Evolutionary conservation across 352 stramenopile genomes (phyloP), one percentile per base, ranked within the genome.

Genomic region (Pythium sukuiense): DNA sequence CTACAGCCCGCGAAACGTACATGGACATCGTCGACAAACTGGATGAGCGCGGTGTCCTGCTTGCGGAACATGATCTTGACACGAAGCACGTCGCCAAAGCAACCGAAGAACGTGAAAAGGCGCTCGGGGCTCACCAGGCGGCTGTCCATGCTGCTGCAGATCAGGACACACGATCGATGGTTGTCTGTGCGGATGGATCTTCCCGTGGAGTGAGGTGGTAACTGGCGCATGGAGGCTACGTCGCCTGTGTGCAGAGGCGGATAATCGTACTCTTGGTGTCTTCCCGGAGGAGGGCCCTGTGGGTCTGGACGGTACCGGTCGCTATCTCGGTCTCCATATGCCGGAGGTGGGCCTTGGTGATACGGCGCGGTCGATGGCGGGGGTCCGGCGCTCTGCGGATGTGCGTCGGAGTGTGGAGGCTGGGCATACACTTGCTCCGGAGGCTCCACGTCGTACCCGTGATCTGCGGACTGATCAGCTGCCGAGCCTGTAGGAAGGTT

Each of bases 21-120:
- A 65, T 94, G 86, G 37, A 74, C 67, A 57, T 92, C 86, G 66
- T 89, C 77, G 14, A 77, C 76, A 35, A 94, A 94, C 66, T 94
- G 86, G 49, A 94, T 87, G 20, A 94, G 68, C 41, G 84, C 84
- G 0, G 86, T 92, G 72, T 91, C 86, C 43, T 87, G 82, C 63
- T 94, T 94, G 32, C 83, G 80, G 62, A 92, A 94, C 86, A 94
- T 94, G 67, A 94, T 87, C 63, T 94, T 94, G 62, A 94, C 80
- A 29, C 86, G 86, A 59, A 92, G 59, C 20, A 94, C 86, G 45
- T 94, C 86, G 26, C 86, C 86, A 72, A 90, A 94, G 67, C 86
- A 94, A 14, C 86, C 83, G 66, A 94, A 94, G 29, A 94, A 80
- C 41, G 86, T 92, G 50, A 94, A 94, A 11, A 92, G 67, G n/a